These are phyloP conservation scores for Echinochloa phyllopogon DNA, from an alignment of 176 grass and related monocot genomes.

Conservation along the genomic window DNA sequence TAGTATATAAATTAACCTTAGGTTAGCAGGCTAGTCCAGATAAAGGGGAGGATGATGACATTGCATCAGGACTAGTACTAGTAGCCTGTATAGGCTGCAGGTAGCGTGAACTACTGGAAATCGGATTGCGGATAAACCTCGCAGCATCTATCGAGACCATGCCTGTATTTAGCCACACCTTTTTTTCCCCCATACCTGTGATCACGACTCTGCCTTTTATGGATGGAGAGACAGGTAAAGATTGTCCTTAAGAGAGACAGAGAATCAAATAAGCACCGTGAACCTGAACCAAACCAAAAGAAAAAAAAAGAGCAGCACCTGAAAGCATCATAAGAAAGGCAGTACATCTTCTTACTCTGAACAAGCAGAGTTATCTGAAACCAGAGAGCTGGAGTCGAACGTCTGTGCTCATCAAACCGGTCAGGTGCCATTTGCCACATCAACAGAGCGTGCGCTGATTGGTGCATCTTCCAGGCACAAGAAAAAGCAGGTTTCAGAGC, in stretches of 20 bases:
- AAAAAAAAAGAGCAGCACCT: background rate
- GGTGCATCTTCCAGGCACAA: background rate
- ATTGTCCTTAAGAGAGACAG: background rate
- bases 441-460: background rate
- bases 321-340: constrained; percentile 2
- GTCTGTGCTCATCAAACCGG: background rate
- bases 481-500: background rate
- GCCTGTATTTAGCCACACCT: background rate
- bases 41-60: constrained; percentile 7
- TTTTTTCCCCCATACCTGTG: background rate
- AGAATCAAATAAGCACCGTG: constrained; percentile 6
- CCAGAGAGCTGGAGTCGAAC: background rate
- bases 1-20: constrained; percentile 1
- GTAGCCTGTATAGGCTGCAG: background rate
- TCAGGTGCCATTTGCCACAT: background rate
- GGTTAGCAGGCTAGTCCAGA: background rate
- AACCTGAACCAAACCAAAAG: background rate
- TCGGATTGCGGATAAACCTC: constrained; percentile 12
- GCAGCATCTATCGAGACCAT: background rate
- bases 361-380: constrained; percentile 25
- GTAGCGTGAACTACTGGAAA: background rate
- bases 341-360: background rate
- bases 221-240: background rate
- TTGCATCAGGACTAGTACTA: background rate
- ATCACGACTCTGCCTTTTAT: constrained; percentile 13